Percentiles rank a stretch among this genome's conserved stretches.
Evolutionary conservation across 306 rosid genomes (phyloP).

Genomic region (Quercus ilex): DNA sequence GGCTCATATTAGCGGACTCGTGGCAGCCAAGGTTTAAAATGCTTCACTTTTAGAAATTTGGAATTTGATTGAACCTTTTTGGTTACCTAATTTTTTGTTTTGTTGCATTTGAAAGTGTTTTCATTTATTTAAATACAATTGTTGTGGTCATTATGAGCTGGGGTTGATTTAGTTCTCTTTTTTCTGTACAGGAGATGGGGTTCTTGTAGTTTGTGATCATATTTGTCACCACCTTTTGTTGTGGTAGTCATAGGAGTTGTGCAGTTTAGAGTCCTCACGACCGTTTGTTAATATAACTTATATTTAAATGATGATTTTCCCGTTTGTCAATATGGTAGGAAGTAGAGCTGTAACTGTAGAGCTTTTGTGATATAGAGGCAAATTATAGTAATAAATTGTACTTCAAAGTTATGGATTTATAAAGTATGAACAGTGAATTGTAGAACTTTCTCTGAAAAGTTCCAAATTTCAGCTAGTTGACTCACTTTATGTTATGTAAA

Average conservation of each 20-base stretch:
- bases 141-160: background rate
- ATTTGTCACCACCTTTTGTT: background rate
- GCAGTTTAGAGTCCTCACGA: background rate
- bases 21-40: conserved; percentile 67
- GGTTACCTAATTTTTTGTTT: background rate
- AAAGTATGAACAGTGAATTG: too few species aligned
- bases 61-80: background rate
- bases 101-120: background rate
- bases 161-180: background rate
- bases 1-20: conserved; percentile 93
- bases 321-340: too few species aligned
- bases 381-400: too few species aligned
- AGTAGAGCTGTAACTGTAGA: too few species aligned
- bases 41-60: background rate
- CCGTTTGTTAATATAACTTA: background rate
- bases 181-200: background rate
- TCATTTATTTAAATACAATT: conserved; percentile 7
- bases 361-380: too few species aligned
- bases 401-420: too few species aligned
- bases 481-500: too few species aligned
- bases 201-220: background rate
- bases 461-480: too few species aligned
- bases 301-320: background rate
- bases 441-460: too few species aligned
- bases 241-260: background rate